Evolutionary conservation across 768 basidiomycete species (phyloP), one percentile per base, ranked within the genome.

Genomic region (Tulasnella sp.): DNA sequence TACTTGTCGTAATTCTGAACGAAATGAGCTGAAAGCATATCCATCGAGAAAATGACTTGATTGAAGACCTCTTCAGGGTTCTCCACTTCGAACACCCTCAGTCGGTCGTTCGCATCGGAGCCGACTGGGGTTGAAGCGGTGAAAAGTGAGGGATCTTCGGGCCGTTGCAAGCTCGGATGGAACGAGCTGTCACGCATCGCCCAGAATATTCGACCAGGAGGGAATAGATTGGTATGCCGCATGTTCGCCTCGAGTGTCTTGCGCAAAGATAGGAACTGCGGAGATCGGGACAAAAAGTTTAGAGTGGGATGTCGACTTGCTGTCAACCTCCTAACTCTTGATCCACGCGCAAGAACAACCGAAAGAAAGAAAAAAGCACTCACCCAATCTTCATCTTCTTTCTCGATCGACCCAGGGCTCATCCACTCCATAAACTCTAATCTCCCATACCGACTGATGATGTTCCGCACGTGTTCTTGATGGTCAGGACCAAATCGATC

Each of bases 191-290:
- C 90, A 75, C 91, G 87, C 82, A 93, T 85, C 6, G 90, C 93
- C 93, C 92, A 93, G 39, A 92, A 85, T 19, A 94, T 89, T 9
- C 89, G 86, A 2, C 92, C 93, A 0, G 93, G 91, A 15, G 93
- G 93, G 78, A 88, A 93, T 81, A 93, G 86, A 79, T 90, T 86
- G 2, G 88, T 83, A 70, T 89, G 87, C n/a, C 77, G 81, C 93
- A 94, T 94, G 77, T 92, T 93, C 67, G 92, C 93, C 81, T 94
- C 92, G 0, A 94, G 86, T 2, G 93, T 93, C 85, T 92, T 94
- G 67, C 93, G 88, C 76, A 91, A 87, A 0, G 92, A 88, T 49
- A 94, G 84, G 80, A 94, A 93, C 93, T 94, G 15, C 31, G 25
- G n/a, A 68, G 37, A 38, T 12, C 42, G 39, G 17, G 38, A 17